phyloP scores from a whole-genome alignment of 345 rosid genomes.

The Chamaenerion angustifolium region DNA sequence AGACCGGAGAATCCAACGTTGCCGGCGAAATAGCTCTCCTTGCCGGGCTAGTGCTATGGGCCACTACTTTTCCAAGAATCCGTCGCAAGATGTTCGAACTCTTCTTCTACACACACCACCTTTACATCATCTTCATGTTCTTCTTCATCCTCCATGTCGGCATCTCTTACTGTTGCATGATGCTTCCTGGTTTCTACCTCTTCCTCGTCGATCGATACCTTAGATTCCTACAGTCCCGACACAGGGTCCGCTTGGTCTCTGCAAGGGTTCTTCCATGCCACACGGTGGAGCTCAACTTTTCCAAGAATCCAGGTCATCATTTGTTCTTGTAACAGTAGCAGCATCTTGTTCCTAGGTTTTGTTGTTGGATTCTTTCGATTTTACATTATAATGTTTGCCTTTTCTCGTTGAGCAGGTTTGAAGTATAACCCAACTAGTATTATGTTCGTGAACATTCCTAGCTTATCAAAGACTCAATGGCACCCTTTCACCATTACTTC shows the following conservation, averaged over 20 bases:
- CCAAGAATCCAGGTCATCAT: constrained; percentile 48
- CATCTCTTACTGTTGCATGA: constrained; percentile 31
- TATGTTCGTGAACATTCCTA: constrained; percentile 58
- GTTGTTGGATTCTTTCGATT: too few relatives aligned
- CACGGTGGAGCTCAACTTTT: constrained; percentile 56
- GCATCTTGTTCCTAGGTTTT: too few relatives aligned
- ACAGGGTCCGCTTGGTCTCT: constrained; percentile 32
- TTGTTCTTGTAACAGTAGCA: too few relatives aligned
- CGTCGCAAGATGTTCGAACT: constrained; percentile 59
- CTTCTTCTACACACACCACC: constrained; percentile 66
- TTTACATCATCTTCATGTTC: constrained; percentile 49
- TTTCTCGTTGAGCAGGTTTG: constrained; percentile 38
- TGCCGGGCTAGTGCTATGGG: constrained; percentile 52
- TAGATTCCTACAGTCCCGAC: constrained; percentile 60
- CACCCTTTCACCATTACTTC: constrained; percentile 81
- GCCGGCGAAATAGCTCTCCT: constrained; percentile 61
- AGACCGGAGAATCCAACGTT: constrained; percentile 27
- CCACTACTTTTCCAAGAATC: constrained; percentile 43
- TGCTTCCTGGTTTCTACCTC: constrained; percentile 73
- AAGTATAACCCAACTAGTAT: constrained; percentile 55
- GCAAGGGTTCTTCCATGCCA: constrained; percentile 53
- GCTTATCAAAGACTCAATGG: constrained; percentile 75
- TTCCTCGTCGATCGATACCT: constrained; percentile 65
- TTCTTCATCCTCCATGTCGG: constrained; percentile 62
- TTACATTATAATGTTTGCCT: too few relatives aligned